Base-by-base conservation (phyloP, 2,329 filamentous ascomycete species). In the Tothia fuscella region DNA sequence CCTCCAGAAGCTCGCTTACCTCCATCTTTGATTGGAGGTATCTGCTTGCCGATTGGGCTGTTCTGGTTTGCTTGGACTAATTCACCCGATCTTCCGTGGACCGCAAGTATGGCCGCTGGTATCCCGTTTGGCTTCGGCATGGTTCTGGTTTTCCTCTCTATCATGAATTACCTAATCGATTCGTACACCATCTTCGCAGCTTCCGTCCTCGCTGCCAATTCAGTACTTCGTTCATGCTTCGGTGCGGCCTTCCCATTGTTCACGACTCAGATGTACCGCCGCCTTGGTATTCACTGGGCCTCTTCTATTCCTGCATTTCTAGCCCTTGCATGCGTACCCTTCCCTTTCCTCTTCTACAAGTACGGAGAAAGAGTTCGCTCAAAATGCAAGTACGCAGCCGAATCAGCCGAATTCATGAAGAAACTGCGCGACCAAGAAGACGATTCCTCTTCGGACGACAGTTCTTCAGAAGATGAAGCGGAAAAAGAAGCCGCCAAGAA, bases 171-270 rank as follows among this genome's bases (percentile, higher is more conserved):
- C 53, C 39, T 70, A 35, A 61, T 62, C 44, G 59, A 63, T 41
- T 56, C 56, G 1, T 71, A 85, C 57, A 78, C 79, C 39, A 80
- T 88, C 50, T 89, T 80, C 48, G 82, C 84, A 1, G 82, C 82
- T 0, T 83, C 78, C 0, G 81, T 79, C 0, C 65, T 88, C 6
- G 82, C 83, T 2, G 81, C 80, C 36, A 85, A 88, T 60, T 82
- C 83, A 0, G 81, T 93, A 53, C 63, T 93, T 28, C 78, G 86
- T 50, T 88, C 82, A 0, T 65, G 87, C 6, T 81, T 79, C 47
- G 85, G 82, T 48, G 82, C 83, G 2, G 78, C 71, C 1, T 91
- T 93, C 66, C 85, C 85, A 1, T 70, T 91, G 2, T 91, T 91
- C 56, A 76, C 81, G 0, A 71, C 67, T 2, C 78, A 84, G 52